Evolutionary conservation across 2,329 filamentous ascomycete genomes (phyloP), one percentile per base, ranked within the genome.

Genomic region (Clonostachys solani): DNA sequence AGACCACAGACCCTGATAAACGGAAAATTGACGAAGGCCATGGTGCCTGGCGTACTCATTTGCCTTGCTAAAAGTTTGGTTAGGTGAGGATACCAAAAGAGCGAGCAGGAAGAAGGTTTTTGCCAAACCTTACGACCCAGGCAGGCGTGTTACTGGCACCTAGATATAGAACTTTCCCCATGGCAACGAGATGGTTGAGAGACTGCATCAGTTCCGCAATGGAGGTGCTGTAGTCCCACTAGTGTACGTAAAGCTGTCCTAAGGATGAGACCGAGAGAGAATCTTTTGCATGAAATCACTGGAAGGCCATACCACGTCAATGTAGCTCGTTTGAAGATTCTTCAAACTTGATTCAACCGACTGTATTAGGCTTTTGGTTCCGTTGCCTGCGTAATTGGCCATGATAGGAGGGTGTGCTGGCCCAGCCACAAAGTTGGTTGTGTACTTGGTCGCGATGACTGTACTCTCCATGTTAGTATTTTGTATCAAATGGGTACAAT

Each of bases 391-490:
- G 49, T 61, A 75, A 56, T 82, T 83, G 53, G 72, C 71, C 56
- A 69, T 68, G 50, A 79, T 71, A 17, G 71, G 63, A 6, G 66
- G 59, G 12, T 63, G 61, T 10, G 67, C 62, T 3, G 60, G 63
- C 2, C 71, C 69, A n/a, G 66, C 54, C 19, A 66, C 67, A 61
- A 75, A 86, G 57, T 77, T 77, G 19, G 77, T 83, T 1, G 80
- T 81, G 60, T 74, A 87, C 60, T 89, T 89, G 47, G 84, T 88
- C 1, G 85, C 83, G 46, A 89, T 70, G 15, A 89, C 83, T 76
- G 36, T 3, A 44, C n/a, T 13, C 6, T 4, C 12, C 4, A 36
- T 35, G 17, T 43, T 33, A 33, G 13, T 43, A 13, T 41, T 3
- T 15, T n/a, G n/a, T 40, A 40, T 40, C 7, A 3, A 15, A 6